Evolutionary conservation across 768 basidiomycete species (phyloP).

Genomic region (Boletus reticulatus): DNA sequence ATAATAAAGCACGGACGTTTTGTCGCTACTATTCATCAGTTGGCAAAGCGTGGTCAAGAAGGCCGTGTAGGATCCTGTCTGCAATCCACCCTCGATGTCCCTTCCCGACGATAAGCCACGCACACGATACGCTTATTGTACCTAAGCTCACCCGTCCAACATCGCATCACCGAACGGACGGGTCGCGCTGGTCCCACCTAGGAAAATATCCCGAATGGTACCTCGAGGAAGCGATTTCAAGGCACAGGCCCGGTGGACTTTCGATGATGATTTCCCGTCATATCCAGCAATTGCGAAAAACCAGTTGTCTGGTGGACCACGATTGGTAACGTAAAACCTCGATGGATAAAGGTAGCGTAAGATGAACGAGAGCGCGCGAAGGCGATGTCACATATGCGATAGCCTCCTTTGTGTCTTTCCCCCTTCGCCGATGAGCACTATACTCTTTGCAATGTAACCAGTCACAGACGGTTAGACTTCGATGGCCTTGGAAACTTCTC

Average conservation of each 20-base stretch:
- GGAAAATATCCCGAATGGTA: conserved; percentile 66
- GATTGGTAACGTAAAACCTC: too few relatives aligned
- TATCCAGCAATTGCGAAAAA: too few relatives aligned
- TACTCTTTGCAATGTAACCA: not conserved
- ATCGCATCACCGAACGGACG: conserved; percentile 73
- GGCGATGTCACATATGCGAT: not conserved
- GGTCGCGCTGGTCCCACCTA: conserved; percentile 62
- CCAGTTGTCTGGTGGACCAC: not conserved
- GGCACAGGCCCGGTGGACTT: too few relatives aligned
- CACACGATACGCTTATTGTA: not conserved
- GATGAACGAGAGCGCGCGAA: not conserved
- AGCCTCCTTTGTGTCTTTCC: not conserved
- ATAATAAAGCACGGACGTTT: conserved; percentile 16
- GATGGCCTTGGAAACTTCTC: not conserved
- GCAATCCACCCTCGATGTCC: conserved; percentile 46
- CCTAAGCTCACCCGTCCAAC: conserved; percentile 57
- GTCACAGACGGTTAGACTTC: not conserved
- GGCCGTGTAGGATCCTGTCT: conserved; percentile 26
- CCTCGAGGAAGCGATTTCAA: too few relatives aligned
- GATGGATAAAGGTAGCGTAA: not conserved
- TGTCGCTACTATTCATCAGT: conserved; percentile 27
- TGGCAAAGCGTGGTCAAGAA: conserved; percentile 31
- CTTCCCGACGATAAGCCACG: conserved; percentile 11
- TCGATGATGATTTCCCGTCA: too few relatives aligned
- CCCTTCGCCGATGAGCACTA: not conserved